Conservation (phyloP, 2,329 filamentous ascomycete species). For the Didymella pinodella region DNA sequence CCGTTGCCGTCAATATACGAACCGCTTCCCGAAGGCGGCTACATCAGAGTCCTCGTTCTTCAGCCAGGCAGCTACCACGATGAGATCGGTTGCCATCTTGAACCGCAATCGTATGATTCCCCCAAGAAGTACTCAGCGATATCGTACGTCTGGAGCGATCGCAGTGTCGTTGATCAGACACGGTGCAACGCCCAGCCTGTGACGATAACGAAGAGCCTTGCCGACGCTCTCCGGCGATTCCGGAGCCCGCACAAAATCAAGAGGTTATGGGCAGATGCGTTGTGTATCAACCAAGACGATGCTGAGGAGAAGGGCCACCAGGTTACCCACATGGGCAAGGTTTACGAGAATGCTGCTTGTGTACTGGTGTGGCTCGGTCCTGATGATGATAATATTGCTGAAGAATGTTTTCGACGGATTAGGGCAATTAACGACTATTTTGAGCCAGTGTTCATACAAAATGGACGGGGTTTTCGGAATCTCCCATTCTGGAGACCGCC, state of each 20-base stretch:
- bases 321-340: not conserved
- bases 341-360: not conserved
- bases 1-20: no score
- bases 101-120: not conserved
- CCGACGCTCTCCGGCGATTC: not conserved
- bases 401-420: not conserved
- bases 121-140: not conserved
- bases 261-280: conserved; percentile 1
- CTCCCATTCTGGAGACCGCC: no score
- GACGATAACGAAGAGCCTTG: not conserved
- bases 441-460: not conserved
- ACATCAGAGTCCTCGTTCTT: no score
- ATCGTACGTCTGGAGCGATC: not conserved
- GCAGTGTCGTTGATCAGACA: not conserved
- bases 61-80: not conserved
- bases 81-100: not conserved
- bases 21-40: no score
- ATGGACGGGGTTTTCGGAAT: no score
- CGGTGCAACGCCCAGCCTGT: not conserved
- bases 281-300: conserved; percentile 3
- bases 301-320: not conserved
- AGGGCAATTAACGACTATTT: not conserved
- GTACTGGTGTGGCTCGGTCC: not conserved
- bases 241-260: not conserved
- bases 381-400: not conserved